Conservation (phyloP, 345 rosid genomes). For the Murraya koenigii region DNA sequence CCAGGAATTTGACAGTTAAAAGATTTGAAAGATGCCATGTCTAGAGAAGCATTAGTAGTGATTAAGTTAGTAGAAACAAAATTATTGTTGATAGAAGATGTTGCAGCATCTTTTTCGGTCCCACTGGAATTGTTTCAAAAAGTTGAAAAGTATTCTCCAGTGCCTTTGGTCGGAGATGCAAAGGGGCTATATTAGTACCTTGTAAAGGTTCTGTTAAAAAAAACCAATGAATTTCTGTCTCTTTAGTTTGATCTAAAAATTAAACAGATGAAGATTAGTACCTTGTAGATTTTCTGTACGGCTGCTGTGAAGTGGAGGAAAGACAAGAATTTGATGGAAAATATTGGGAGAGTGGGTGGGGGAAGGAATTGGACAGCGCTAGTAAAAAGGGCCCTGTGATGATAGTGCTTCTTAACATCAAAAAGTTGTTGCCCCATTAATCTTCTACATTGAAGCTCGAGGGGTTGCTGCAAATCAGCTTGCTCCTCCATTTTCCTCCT, state of each 20-base stretch:
- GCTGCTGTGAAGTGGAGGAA: conserved; percentile 42
- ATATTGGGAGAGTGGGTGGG: conserved; percentile 46
- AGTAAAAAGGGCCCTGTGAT: conserved; percentile 58
- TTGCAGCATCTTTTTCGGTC: conserved; percentile 37
- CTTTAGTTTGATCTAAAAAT: background rate
- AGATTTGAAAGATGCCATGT: conserved; percentile 56
- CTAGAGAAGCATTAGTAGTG: conserved; percentile 40
- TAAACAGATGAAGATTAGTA: background rate
- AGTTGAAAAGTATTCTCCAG: conserved; percentile 32
- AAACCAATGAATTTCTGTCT: background rate
- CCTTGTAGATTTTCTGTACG: conserved; percentile 33
- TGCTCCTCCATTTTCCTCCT: conserved; percentile 76
- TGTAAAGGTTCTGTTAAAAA: conserved; percentile 63
- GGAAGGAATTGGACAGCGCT: conserved; percentile 62
- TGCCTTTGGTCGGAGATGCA: conserved; percentile 48
- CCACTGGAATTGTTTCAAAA: conserved; percentile 25
- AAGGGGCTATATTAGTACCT: conserved; percentile 75
- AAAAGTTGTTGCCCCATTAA: conserved; percentile 77
- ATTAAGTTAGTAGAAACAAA: conserved; percentile 30
- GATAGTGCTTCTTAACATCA: conserved; percentile 73
- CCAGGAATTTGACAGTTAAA: conserved; percentile 82
- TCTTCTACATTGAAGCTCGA: conserved; percentile 78
- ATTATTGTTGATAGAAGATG: conserved; percentile 43
- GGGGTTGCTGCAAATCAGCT: conserved; percentile 63
- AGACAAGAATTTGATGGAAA: conserved; percentile 47